Evolutionary conservation across 176 grass and related monocot genomes (phyloP).

Genomic region (Hsuehochloa calcarea): DNA sequence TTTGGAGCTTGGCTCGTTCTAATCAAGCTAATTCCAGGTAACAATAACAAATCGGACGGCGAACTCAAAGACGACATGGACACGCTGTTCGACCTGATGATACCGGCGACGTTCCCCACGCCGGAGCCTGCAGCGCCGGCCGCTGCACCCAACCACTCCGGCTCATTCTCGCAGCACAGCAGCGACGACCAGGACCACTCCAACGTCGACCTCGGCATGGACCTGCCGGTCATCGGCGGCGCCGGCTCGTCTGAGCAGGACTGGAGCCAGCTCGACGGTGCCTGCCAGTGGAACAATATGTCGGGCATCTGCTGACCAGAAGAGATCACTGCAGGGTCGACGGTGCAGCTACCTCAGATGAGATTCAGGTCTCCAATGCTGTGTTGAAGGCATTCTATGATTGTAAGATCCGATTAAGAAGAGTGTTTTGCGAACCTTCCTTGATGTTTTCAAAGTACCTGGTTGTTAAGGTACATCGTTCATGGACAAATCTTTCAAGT

Average conservation of each 20-base stretch:
- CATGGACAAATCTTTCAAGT: slow-evolving; percentile 24
- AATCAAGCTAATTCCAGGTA: slow-evolving; percentile 10
- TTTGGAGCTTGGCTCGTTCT: not conserved
- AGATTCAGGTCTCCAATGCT: not conserved
- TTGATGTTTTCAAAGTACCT: not conserved
- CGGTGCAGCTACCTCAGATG: not conserved
- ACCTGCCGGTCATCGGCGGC: not conserved
- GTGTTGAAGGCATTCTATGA: not conserved
- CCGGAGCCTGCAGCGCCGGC: not conserved
- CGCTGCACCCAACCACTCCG: slow-evolving; percentile 16
- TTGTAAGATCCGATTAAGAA: not conserved
- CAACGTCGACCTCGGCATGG: slow-evolving; percentile 11
- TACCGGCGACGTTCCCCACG: slow-evolving; percentile 5
- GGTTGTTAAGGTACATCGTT: not conserved
- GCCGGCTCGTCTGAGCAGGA: slow-evolving; percentile 32
- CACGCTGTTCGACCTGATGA: slow-evolving; percentile 41
- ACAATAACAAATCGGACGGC: slow-evolving; percentile 14
- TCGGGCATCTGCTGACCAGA: slow-evolving; percentile 42
- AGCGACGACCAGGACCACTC: slow-evolving; percentile 19
- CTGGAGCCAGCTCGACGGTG: slow-evolving; percentile 24
- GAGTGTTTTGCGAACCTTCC: not conserved
- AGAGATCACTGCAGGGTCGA: not conserved
- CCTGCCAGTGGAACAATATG: slow-evolving; percentile 46
- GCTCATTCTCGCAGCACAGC: slow-evolving; percentile 26
- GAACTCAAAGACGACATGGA: slow-evolving; percentile 13